Evolutionary conservation across 495 filamentous ascomycete species (phyloP).

Genomic region (Penicilliopsis zonata): DNA sequence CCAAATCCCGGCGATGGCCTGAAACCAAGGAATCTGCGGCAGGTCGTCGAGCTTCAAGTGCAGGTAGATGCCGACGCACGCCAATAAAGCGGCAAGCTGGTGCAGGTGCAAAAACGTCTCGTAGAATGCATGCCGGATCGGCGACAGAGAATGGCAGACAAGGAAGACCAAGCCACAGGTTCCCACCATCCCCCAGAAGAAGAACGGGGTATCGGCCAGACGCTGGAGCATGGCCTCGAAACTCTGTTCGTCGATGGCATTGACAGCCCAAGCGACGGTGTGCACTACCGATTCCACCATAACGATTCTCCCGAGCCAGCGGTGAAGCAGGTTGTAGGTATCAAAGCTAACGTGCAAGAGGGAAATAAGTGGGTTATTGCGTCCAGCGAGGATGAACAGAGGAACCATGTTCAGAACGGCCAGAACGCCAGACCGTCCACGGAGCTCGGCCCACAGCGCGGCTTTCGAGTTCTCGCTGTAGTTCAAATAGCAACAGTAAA

Average conservation of each 20-base stretch:
- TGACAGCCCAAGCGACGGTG: slow-evolving; percentile 54
- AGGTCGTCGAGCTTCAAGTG: slow-evolving; percentile 54
- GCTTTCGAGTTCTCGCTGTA: slow-evolving; percentile 37
- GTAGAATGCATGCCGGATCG: slow-evolving; percentile 79
- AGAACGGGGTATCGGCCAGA: slow-evolving; percentile 48
- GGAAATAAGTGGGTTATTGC: slow-evolving; percentile 86
- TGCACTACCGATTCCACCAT: slow-evolving; percentile 68
- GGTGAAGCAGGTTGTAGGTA: slow-evolving; percentile 88
- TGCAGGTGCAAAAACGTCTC: slow-evolving; percentile 76
- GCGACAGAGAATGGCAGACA: slow-evolving; percentile 57
- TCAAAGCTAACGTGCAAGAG: slow-evolving; percentile 85
- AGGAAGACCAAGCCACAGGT: slow-evolving; percentile 52
- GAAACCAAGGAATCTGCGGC: slow-evolving; percentile 48
- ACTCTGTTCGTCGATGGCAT: slow-evolving; percentile 28
- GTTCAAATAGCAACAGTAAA: slow-evolving; percentile 68
- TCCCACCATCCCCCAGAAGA: slow-evolving; percentile 35
- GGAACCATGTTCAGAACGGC: slow-evolving; percentile 86
- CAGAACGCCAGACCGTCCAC: slow-evolving; percentile 76
- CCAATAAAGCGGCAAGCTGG: slow-evolving; percentile 51
- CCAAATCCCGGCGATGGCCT: slow-evolving; percentile 53
- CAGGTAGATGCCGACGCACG: slow-evolving; percentile 55
- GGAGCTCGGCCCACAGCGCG: slow-evolving; percentile 51
- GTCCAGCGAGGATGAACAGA: slow-evolving; percentile 72
- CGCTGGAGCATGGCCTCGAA: slow-evolving; percentile 45
- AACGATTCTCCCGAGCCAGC: slow-evolving; percentile 87